phyloP scores from a whole-genome alignment of 2,329 filamentous ascomycete species.

The Aspergillus sp. region DNA sequence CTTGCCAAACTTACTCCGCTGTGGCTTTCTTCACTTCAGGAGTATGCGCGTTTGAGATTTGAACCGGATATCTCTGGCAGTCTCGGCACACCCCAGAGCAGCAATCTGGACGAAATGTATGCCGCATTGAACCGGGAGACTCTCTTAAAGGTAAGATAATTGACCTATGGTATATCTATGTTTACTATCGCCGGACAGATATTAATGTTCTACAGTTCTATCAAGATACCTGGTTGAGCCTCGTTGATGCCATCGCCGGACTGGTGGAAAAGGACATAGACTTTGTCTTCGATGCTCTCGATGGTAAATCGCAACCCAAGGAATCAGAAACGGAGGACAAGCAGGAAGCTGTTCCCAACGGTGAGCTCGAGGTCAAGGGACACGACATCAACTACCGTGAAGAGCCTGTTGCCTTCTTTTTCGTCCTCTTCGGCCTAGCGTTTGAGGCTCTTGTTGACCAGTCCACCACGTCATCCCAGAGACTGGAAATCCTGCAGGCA shows the following conservation, averaged over 20 bases:
- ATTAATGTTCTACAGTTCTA: conserved; percentile 63
- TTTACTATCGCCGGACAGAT: neutral
- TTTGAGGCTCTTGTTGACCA: conserved; percentile 92
- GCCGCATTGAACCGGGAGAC: conserved; percentile 93
- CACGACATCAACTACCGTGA: conserved; percentile 95
- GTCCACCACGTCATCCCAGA: conserved; percentile 71
- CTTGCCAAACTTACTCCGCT: conserved; percentile 86
- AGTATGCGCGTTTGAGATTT: conserved; percentile 89
- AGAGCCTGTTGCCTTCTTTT: conserved; percentile 97
- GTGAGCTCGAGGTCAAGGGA: conserved; percentile 51
- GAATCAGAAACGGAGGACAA: conserved; percentile 29
- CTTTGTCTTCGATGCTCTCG: conserved; percentile 94
- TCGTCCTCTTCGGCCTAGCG: conserved; percentile 92
- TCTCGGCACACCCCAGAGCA: conserved; percentile 75
- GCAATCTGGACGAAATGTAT: conserved; percentile 90
- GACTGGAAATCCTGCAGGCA: conserved; percentile 82
- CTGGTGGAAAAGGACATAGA: conserved; percentile 97
- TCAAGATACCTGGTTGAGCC: conserved; percentile 92
- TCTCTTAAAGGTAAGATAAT: conserved; percentile 61
- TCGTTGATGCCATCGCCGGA: conserved; percentile 96
- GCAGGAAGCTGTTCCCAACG: conserved; percentile 13
- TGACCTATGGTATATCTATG: neutral
- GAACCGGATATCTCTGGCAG: conserved; percentile 97
- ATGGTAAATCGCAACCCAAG: conserved; percentile 64
- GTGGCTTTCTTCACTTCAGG: conserved; percentile 88